Percentiles rank a stretch among this genome's conserved stretches.
Evolutionary conservation across 192 early-diverging fungal genomes (phyloP).

Genomic region (Neocallimastix lanati): DNA sequence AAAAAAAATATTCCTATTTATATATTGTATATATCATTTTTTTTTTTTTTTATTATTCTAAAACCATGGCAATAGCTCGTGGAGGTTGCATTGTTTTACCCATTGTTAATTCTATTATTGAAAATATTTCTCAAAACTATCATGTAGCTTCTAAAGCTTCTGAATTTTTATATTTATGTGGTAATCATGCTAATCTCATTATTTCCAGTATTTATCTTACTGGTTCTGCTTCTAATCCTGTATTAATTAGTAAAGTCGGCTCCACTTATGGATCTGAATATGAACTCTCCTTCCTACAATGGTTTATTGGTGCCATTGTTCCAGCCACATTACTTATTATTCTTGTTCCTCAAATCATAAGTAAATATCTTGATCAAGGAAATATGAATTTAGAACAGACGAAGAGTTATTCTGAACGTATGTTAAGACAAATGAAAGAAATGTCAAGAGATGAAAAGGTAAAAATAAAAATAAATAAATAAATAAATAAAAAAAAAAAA

Average conservation of each 20-base stretch:
- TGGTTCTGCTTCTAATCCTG: slow-evolving; percentile 48
- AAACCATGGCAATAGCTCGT: slow-evolving; percentile 28
- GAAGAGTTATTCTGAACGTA: slow-evolving; percentile 4
- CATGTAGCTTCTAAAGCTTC: not conserved
- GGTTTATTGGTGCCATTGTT: not conserved
- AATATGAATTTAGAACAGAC: slow-evolving; percentile 1
- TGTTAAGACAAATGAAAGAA: slow-evolving; percentile 6
- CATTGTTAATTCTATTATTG: slow-evolving; percentile 44
- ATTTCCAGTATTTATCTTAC: slow-evolving; percentile 18
- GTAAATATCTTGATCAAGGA: not conserved
- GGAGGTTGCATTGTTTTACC: slow-evolving; percentile 63
- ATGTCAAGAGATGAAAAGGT: slow-evolving; percentile 9
- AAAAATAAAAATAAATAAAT: too few species aligned
- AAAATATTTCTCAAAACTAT: slow-evolving; percentile 35
- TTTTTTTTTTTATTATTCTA: slow-evolving; percentile 13
- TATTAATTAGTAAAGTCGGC: slow-evolving; percentile 49
- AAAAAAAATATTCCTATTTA: too few species aligned
- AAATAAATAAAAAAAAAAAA: too few species aligned
- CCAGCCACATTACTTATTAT: not conserved
- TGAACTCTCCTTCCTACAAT: not conserved
- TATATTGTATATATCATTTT: not conserved
- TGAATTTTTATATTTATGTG: not conserved
- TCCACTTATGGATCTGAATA: slow-evolving; percentile 5
- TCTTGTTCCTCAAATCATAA: not conserved
- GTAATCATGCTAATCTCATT: not conserved